Conservation (phyloP, 1,284 basidiomycete genomes). For the Crucibulum parvulum region DNA sequence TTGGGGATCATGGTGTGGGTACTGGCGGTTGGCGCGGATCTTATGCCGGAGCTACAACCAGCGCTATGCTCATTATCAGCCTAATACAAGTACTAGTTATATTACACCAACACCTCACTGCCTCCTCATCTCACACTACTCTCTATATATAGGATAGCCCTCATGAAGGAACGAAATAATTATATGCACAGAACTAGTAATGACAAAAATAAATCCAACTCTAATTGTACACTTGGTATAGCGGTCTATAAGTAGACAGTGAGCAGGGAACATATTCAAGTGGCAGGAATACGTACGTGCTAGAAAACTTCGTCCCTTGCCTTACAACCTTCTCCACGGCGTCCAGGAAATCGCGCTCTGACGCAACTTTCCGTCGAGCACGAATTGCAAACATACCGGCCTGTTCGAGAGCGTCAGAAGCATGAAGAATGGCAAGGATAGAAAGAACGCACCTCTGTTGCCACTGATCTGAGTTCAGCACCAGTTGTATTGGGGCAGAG, state of each 20-base stretch:
- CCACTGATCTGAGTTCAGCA: slow-evolving; percentile 95
- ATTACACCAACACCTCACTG: too few species aligned
- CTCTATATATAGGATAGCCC: too few species aligned
- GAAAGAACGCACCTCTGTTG: slow-evolving; percentile 80
- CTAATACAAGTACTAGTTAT: too few species aligned
- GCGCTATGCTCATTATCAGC: too few species aligned
- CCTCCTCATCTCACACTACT: too few species aligned
- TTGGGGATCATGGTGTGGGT: too few species aligned
- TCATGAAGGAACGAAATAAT: not conserved
- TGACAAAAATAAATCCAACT: slow-evolving; percentile 8
- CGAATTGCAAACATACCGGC: slow-evolving; percentile 99
- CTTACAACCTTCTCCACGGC: slow-evolving; percentile 98
- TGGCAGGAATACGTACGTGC: slow-evolving; percentile 64
- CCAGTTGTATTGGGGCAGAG: slow-evolving; percentile 98
- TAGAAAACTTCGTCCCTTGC: slow-evolving; percentile 95
- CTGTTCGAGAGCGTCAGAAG: slow-evolving; percentile 38
- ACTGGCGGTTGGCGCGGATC: too few species aligned
- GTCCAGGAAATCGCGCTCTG: slow-evolving; percentile 97
- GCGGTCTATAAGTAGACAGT: slow-evolving; percentile 47
- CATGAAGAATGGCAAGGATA: slow-evolving; percentile 1
- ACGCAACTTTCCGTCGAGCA: slow-evolving; percentile 95
- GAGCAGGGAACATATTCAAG: slow-evolving; percentile 6
- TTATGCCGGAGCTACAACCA: too few species aligned
- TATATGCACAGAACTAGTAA: not conserved
- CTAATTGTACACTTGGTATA: slow-evolving; percentile 82